Percentiles rank a stretch among this genome's conserved stretches.
Evolutionary conservation across 441 rosid genomes (phyloP).

Genomic region (Gossypium davidsonii): DNA sequence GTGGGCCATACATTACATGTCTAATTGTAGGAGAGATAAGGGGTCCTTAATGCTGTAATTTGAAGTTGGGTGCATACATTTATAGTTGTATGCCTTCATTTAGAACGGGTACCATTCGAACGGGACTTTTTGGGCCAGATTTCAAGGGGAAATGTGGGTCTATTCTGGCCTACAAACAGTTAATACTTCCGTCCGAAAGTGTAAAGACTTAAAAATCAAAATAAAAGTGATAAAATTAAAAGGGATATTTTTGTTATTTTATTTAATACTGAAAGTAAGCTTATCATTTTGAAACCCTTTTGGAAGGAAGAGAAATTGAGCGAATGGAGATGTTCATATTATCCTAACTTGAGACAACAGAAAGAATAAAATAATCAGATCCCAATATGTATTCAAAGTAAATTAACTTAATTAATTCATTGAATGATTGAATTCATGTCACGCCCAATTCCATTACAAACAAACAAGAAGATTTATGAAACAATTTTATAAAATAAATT

Average conservation of each 20-base stretch:
- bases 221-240: no score
- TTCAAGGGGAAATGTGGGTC: neutral
- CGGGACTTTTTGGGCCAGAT: neutral
- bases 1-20: neutral
- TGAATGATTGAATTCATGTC: conserved; percentile 3
- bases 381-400: neutral
- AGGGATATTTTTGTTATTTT: no score
- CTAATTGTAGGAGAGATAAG: neutral
- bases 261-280: neutral
- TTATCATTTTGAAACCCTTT: neutral
- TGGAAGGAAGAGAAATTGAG: neutral
- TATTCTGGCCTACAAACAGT: neutral
- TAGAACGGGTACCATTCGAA: neutral
- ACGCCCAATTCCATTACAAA: neutral
- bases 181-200: neutral
- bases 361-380: neutral
- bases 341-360: neutral
- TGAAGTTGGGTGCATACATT: neutral
- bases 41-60: neutral
- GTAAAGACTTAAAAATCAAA: neutral
- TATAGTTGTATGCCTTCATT: neutral
- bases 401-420: neutral
- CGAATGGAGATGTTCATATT: neutral
- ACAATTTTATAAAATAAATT: conserved; percentile 21
- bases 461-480: conserved; percentile 13